Base-by-base conservation (phyloP, 2,329 filamentous ascomycete genomes). In the Sclerotinia trifoliorum region DNA sequence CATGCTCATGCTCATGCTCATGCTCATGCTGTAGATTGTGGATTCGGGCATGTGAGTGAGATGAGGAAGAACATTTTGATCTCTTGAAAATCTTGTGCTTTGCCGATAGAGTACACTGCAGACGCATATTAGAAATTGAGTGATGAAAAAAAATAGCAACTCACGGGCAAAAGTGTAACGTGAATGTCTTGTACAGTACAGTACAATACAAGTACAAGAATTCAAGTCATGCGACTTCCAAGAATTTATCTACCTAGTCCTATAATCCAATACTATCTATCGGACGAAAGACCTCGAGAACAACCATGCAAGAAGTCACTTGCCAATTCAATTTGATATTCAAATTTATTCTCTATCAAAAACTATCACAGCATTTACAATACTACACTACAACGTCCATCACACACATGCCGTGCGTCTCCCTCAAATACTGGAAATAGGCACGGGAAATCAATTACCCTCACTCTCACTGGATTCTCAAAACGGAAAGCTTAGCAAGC, bases 281-380 rank as follows among this genome's bases (percentile, higher is more conserved):
- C 65, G 65, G 65, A 63, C 39, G 56, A 63, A 67, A 62, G 17
- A 21, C 29, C 46, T 62, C 46, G 46, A 63, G 24, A 55, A 63
- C 54, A 29, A 63, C 26, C 39, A 67, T 67, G 65, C 65, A 63
- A 55, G 48, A 63, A 67, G 65, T 67, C 65, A 67, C 57, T 67
- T 62, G 65, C 58, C 65, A 51, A 35, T 62, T 51, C 44, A 26
- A 63, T 56, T 63, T 48, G 17, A 13, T 44, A 48, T n/a, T 19
- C 42, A 35, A 65, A 8, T 49, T 21, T 32, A 24, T 62, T 63
- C 56, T 48, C 56, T 67, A 67, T 67, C 65, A 35, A 35, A 62
- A 63, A 32, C 19, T 6, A 24, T 48, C 21, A 35, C 44, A 24
- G 4, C 65, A 52, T 62, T 24, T 44, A 52, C 35, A 17, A 29